These are phyloP conservation scores for Glaciozyma antarctica DNA, from an alignment of 768 basidiomycete genomes.

Conservation along the genomic window DNA sequence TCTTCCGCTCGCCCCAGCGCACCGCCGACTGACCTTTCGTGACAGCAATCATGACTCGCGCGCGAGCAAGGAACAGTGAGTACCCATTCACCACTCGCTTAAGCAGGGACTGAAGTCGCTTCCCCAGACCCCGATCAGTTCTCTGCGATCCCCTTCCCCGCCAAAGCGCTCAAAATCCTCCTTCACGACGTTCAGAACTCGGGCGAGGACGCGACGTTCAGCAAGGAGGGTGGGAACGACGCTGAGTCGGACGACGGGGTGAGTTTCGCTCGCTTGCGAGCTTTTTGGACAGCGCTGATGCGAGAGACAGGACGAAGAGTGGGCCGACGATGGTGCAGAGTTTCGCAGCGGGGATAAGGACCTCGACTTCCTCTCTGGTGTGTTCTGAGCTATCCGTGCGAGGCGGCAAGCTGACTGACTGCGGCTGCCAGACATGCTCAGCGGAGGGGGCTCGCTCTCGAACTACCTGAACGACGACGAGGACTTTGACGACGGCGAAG, in stretches of 20 bases:
- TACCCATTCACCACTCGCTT: neutral
- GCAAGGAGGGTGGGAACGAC: constrained; percentile 49
- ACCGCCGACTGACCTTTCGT: constrained; percentile 1
- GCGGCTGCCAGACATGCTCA: constrained; percentile 53
- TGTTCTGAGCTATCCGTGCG: constrained; percentile 9
- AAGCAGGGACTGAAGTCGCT: constrained; percentile 3
- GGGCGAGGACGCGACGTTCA: constrained; percentile 46
- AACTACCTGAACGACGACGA: constrained; percentile 64
- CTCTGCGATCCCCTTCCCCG: constrained; percentile 72
- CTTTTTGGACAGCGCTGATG: neutral
- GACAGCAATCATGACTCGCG: constrained; percentile 86
- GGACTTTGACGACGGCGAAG: constrained; percentile 41
- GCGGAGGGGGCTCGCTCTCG: constrained; percentile 59
- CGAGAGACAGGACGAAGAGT: constrained; percentile 64
- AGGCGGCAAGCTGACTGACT: neutral
- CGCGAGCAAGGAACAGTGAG: constrained; percentile 75
- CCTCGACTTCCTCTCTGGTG: constrained; percentile 57
- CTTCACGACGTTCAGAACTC: constrained; percentile 71
- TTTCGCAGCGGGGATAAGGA: constrained; percentile 58
- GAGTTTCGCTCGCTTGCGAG: constrained; percentile 2
- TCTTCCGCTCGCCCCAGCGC: constrained; percentile 37
- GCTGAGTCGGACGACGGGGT: constrained; percentile 56
- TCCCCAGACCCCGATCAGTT: constrained; percentile 72
- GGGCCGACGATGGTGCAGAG: constrained; percentile 75
- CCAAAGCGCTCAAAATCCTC: constrained; percentile 84